Conservation (phyloP, 441 rosid genomes). For the Erysimum pusillum region DNA sequence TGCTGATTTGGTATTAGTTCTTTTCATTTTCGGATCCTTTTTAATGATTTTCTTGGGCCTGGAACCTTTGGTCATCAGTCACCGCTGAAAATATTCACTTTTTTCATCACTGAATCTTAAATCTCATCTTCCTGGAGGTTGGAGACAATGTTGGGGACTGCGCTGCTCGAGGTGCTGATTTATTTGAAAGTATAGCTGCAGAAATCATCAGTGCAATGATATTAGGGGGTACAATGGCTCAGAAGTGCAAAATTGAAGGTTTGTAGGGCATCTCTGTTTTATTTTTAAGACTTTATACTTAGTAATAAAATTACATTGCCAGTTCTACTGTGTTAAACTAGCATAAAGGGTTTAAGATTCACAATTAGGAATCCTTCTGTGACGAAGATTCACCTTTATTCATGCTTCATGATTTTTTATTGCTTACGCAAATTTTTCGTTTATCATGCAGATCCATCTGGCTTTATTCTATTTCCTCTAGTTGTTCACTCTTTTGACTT, state of each 20-base stretch:
- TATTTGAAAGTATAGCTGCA: constrained; percentile 99
- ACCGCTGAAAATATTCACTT: not conserved
- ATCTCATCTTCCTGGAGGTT: constrained; percentile 57
- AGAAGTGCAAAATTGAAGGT: constrained; percentile 94
- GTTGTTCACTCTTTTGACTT: constrained; percentile 97
- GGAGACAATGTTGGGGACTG: constrained; percentile 99
- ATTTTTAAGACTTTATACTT: not conserved
- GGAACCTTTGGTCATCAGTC: not conserved
- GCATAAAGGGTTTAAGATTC: not conserved
- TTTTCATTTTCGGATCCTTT: constrained; percentile 24
- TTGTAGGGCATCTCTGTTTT: constrained; percentile 42
- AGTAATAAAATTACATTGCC: not conserved
- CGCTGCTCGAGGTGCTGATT: constrained; percentile 99
- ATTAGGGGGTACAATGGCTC: constrained; percentile 98
- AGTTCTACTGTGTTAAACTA: constrained; percentile 1
- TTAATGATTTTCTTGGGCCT: not conserved
- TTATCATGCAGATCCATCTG: constrained; percentile 88
- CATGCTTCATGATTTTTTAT: constrained; percentile 1
- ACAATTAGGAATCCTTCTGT: not conserved
- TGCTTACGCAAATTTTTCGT: constrained; percentile 31
- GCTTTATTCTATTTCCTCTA: constrained; percentile 96
- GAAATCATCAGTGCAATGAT: constrained; percentile 99
- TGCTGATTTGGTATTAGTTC: constrained; percentile 87
- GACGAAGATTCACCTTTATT: not conserved
- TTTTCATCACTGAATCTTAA: not conserved